Evolutionary conservation across 2,329 filamentous ascomycete genomes (phyloP), one percentile per base, ranked within the genome.

Genomic region (Aspergillus transmontanensis): DNA sequence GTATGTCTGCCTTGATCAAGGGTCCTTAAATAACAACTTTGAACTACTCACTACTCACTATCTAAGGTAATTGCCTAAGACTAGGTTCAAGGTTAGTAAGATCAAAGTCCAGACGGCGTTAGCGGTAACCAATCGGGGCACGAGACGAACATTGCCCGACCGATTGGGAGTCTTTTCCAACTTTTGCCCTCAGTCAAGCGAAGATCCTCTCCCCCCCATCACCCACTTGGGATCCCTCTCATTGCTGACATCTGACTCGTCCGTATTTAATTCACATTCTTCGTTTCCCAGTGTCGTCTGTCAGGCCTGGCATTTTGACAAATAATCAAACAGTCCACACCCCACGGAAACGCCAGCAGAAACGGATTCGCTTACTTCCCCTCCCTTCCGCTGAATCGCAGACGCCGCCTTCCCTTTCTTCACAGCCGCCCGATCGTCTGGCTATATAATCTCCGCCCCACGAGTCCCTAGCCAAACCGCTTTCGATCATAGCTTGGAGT

Each of bases 401-500:
- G 57, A 34, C 61, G 57, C 59, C 45, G 43, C 54, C 61, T 58
- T 54, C 55, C 43, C 55, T 53, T 39, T 60, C 57, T 54, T 61
- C 54, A 63, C 57, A 57, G 57, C 53, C 57, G 53, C 57, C 43
- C 55, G 48, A 57, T 51, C 23, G 55, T 57, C 39, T 57, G 43
- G 55, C 34, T 53, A 48, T 41, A 54, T 54, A 50, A 45, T 46
- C 45, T 55, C 32, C 51, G 51, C 51, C 51, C 51, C 51, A 55
- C 51, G 51, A 55, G 51, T 55, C 28, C n/a, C 51, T 26, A 34
- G n/a, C 32, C 51, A 55, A 55, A 39, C 51, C 51, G 30, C 23
- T 55, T 55, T 55, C 19, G 32, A 55, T 36, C 36, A 23, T 55
- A 55, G 32, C 43, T 41, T 36, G 39, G 53, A 54, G 28, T 16